A percentile compares a stretch with the other conserved stretches of the same genome.
These are phyloP conservation scores for Ceriops tagal DNA, from an alignment of 345 rosid genomes.

Conservation along the genomic window DNA sequence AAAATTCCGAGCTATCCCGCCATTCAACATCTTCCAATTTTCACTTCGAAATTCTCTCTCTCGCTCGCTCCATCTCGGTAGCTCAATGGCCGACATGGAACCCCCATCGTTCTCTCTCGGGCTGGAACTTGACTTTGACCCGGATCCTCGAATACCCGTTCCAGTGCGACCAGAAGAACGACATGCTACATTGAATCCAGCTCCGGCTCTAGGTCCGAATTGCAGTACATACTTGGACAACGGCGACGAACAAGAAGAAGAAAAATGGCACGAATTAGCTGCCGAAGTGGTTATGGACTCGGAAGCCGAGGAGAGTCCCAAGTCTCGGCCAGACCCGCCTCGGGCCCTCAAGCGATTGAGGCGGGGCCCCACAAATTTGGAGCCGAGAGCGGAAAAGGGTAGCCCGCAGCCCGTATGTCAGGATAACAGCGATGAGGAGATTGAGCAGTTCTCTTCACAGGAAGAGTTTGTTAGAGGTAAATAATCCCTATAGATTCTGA, in stretches of 20 bases:
- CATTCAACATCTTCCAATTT: no score
- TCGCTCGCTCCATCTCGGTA: not conserved
- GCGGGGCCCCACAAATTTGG: constrained; percentile 32
- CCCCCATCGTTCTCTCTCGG: constrained; percentile 93
- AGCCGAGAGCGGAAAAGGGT: constrained; percentile 11
- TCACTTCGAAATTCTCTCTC: not conserved
- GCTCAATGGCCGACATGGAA: constrained; percentile 55
- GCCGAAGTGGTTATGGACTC: constrained; percentile 33
- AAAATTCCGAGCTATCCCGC: no score
- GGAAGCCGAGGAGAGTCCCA: constrained; percentile 25
- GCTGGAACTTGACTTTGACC: constrained; percentile 49
- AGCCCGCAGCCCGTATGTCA: constrained; percentile 11
- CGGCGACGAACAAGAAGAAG: constrained; percentile 21
- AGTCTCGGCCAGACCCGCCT: constrained; percentile 29
- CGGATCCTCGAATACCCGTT: constrained; percentile 21
- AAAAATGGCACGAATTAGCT: not conserved
- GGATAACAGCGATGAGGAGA: constrained; percentile 54
- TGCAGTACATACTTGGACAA: constrained; percentile 3
- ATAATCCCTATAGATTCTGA: not conserved
- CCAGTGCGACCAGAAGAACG: not conserved
- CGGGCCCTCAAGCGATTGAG: constrained; percentile 61
- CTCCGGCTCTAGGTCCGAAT: constrained; percentile 14
- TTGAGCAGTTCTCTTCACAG: constrained; percentile 75
- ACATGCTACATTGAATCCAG: not conserved
- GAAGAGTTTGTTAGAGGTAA: constrained; percentile 45